Evolutionary conservation across 1,284 basidiomycete genomes (phyloP), one percentile per base, ranked within the genome.

Genomic region (Phellopilus nigrolimitatus): DNA sequence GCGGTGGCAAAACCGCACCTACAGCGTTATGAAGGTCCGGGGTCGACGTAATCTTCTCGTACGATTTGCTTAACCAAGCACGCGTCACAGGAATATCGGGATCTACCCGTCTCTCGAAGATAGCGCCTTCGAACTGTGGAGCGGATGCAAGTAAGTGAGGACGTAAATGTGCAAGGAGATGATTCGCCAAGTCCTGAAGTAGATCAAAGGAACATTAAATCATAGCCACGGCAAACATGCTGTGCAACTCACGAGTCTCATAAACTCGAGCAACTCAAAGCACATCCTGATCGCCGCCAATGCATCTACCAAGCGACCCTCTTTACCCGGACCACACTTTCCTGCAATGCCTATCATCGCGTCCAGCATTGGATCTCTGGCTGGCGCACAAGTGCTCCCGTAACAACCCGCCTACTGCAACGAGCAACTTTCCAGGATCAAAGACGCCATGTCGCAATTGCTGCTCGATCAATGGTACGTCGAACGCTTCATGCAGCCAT

Each of bases 371-470:
- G 75, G 76, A 68, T 97, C 93, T 31, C 93, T 78, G 82, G 95
- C 94, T 8, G 93, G 93, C 3, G 94, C 93, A 59, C 94, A 95
- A n/a, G 63, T 97, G 92, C 38, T 83, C 82, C 68, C 94, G 92
- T 59, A 97, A 78, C 12, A 89, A 86, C 55, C 80, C 74, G 13
- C 89, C 92, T 57, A 95, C 83, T 51, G 84, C 80, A 40, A 75
- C 67, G 68, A 95, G 91, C 38, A 95, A 74, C n/a, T 80, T 81
- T 9, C 82, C 76, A 34, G 89, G 84, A 66, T 94, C 88, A 62
- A 92, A 88, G n/a, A 88, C 71, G 34, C 79, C 77, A 56, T 87
- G 85, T 44, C 75, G 76, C 57, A 93, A 76, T 69, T 94, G 87
- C 65, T 91, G 86, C 59, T 84, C 79, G 56, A 95, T 88, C 55